Conservation (phyloP, 2,329 filamentous ascomycete species). For the Sarocladiaceae sp. region DNA sequence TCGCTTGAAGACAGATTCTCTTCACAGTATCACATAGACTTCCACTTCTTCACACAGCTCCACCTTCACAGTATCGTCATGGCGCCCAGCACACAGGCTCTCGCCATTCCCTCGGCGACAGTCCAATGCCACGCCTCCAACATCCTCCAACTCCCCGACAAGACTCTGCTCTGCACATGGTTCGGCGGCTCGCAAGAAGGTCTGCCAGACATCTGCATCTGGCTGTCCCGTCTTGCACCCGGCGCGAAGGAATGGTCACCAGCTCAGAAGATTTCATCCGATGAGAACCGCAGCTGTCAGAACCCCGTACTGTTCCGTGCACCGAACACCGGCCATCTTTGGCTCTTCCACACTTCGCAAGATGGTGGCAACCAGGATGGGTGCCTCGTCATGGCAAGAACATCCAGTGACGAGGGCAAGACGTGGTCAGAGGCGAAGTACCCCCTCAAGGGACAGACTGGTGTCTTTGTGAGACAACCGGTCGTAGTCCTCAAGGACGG, state of each 20-base stretch:
- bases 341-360: constrained; percentile 41
- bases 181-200: constrained; percentile 43
- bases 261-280: constrained; percentile 32
- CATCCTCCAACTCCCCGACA: constrained; percentile 33
- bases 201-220: constrained; percentile 38
- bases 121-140: constrained; percentile 42
- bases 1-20: too few species aligned
- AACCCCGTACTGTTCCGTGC: constrained; percentile 38
- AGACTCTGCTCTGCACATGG: constrained; percentile 38
- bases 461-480: constrained; percentile 38
- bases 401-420: constrained; percentile 27
- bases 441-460: constrained; percentile 28
- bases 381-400: constrained; percentile 31
- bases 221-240: constrained; percentile 30
- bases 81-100: background rate
- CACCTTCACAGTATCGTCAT: background rate
- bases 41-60: background rate
- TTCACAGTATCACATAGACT: too few species aligned
- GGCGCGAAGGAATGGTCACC: constrained; percentile 26
- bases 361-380: constrained; percentile 39
- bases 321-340: constrained; percentile 28
- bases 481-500: constrained; percentile 30
- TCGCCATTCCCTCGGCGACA: constrained; percentile 31
- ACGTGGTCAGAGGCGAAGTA: constrained; percentile 30
- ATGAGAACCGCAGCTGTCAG: constrained; percentile 36